Conservation (phyloP, 805 yeast genomes). For the Kuraishia molischiana region DNA sequence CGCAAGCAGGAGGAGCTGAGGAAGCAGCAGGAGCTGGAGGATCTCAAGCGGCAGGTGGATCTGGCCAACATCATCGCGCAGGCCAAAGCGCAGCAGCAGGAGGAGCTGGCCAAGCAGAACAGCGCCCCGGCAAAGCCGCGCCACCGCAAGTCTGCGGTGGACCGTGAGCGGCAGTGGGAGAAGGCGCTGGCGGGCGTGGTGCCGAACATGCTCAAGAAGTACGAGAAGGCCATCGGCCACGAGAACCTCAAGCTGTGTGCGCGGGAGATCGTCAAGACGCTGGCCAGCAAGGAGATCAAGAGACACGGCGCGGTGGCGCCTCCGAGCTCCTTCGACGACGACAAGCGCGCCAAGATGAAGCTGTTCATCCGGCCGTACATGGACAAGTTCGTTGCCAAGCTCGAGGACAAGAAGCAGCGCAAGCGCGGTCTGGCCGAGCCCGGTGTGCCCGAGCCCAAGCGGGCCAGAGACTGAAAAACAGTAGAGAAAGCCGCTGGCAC, state of each 20-base stretch:
- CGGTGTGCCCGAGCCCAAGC: slow-evolving; percentile 2
- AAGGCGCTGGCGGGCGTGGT: slow-evolving; percentile 58
- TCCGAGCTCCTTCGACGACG: slow-evolving; percentile 49
- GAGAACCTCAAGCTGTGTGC: slow-evolving; percentile 73
- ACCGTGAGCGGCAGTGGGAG: slow-evolving; percentile 23
- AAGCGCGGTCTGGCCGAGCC: slow-evolving; percentile 5
- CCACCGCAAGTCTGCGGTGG: background rate
- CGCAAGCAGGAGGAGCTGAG: slow-evolving; percentile 20
- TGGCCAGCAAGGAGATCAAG: slow-evolving; percentile 61
- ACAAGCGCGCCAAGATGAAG: slow-evolving; percentile 61
- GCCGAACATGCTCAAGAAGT: slow-evolving; percentile 67
- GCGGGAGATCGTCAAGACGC: slow-evolving; percentile 58
- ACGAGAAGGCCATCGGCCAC: slow-evolving; percentile 57
- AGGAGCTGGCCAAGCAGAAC: background rate
- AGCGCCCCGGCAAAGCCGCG: background rate
- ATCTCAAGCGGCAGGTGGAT: slow-evolving; percentile 17
- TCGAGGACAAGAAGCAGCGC: slow-evolving; percentile 26
- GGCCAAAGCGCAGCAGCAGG: slow-evolving; percentile 20
- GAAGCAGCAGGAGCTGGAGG: slow-evolving; percentile 22
- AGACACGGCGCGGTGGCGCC: slow-evolving; percentile 31
- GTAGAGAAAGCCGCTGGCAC: too few species aligned
- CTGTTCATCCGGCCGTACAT: slow-evolving; percentile 52
- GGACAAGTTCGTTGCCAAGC: slow-evolving; percentile 51
- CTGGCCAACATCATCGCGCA: slow-evolving; percentile 18
- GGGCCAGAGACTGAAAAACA: background rate